A percentile compares a stretch with the other conserved stretches of the same genome.
Conservation (phyloP, 2,329 filamentous ascomycete genomes). For the Colletotrichum tropicicola region DNA sequence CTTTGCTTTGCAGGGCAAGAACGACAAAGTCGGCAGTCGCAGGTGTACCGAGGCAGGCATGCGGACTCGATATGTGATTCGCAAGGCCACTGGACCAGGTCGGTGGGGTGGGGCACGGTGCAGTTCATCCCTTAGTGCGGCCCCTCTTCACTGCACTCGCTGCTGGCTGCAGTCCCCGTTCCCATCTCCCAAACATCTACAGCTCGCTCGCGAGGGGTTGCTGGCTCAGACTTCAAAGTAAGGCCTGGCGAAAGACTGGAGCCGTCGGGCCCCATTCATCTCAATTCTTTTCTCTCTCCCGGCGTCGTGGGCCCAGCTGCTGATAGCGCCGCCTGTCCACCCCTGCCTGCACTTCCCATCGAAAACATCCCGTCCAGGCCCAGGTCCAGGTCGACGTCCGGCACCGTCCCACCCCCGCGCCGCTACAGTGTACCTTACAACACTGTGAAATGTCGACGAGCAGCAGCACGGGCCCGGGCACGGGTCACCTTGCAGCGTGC, state of each 20-base stretch:
- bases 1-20: background rate
- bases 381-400: background rate
- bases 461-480: background rate
- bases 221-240: background rate
- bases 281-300: background rate
- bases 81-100: no score
- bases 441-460: background rate
- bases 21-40: background rate
- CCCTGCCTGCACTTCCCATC: background rate
- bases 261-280: background rate
- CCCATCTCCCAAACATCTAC: background rate
- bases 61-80: no score
- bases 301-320: background rate
- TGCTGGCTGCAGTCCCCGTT: background rate
- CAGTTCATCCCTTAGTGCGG: background rate
- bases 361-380: background rate
- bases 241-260: background rate
- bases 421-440: no score
- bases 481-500: background rate
- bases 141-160: background rate
- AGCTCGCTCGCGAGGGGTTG: background rate
- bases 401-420: slow-evolving; percentile 26
- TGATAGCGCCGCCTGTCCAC: background rate
- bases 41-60: background rate
- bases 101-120: background rate